Evolutionary conservation across 2,329 filamentous ascomycete species (phyloP).

Genomic region (Diatrype stigma): DNA sequence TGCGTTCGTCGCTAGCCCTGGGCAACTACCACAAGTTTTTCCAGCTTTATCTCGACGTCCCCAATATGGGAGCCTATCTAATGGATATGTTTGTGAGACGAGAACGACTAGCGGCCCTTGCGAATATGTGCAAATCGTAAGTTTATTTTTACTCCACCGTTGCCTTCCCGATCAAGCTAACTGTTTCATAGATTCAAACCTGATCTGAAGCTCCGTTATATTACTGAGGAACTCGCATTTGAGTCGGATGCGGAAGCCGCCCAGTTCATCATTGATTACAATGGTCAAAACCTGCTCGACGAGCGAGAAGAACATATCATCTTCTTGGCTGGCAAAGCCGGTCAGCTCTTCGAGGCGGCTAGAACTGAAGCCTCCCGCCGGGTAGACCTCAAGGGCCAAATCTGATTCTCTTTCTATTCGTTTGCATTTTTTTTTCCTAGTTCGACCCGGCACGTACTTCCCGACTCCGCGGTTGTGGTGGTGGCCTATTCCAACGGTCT

Average conservation of each 20-base stretch:
- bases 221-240: slow-evolving; percentile 94
- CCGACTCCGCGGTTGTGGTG: neutral
- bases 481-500: neutral
- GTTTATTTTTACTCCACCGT: slow-evolving; percentile 39
- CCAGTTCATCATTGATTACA: slow-evolving; percentile 82
- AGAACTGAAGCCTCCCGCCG: slow-evolving; percentile 72
- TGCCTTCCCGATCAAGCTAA: slow-evolving; percentile 38
- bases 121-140: slow-evolving; percentile 92
- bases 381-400: slow-evolving; percentile 97
- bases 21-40: slow-evolving; percentile 99
- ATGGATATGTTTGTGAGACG: slow-evolving; percentile 99
- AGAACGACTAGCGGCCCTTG: slow-evolving; percentile 85
- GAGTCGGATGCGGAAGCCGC: slow-evolving; percentile 87
- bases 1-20: slow-evolving; percentile 85
- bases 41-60: slow-evolving; percentile 88
- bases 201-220: slow-evolving; percentile 81
- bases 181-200: slow-evolving; percentile 72
- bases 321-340: slow-evolving; percentile 71
- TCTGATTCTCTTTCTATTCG: slow-evolving; percentile 48
- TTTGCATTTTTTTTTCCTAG: slow-evolving; percentile 13
- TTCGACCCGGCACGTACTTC: slow-evolving; percentile 6
- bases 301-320: slow-evolving; percentile 70
- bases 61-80: slow-evolving; percentile 95
- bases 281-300: slow-evolving; percentile 71
- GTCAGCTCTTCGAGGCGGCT: slow-evolving; percentile 67